Evolutionary conservation across 1,139 yeast species (phyloP).

Genomic region (Geotrichum candidum): DNA sequence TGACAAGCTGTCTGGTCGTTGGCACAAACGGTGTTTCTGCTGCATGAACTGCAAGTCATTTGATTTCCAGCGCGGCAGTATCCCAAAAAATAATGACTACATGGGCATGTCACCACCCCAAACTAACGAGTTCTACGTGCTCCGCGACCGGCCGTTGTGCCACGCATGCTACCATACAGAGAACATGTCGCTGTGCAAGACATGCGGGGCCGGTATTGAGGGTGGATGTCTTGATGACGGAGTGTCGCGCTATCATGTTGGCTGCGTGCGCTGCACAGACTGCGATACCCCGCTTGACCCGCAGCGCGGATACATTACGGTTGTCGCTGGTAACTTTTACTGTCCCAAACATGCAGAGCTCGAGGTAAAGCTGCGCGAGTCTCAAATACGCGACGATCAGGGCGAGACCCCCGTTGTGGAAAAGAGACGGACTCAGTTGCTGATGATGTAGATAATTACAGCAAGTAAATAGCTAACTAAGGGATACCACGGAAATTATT

Average conservation of each 20-base stretch:
- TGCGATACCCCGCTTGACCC: constrained; percentile 23
- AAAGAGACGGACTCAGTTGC: constrained; percentile 31
- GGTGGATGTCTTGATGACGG: constrained; percentile 55
- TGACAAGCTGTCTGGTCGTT: constrained; percentile 80
- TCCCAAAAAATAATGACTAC: constrained; percentile 18
- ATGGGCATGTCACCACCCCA: constrained; percentile 34
- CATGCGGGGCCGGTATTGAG: constrained; percentile 73
- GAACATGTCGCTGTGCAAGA: constrained; percentile 68
- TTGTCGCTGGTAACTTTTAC: constrained; percentile 31
- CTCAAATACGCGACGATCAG: constrained; percentile 13
- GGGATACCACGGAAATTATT: background rate
- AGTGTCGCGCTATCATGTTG: constrained; percentile 29
- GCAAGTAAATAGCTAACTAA: background rate
- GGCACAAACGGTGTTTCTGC: constrained; percentile 84
- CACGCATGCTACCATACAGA: constrained; percentile 65
- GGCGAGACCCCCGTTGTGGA: constrained; percentile 25
- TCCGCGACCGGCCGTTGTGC: constrained; percentile 76
- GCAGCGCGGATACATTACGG: constrained; percentile 16
- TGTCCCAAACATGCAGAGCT: constrained; percentile 21
- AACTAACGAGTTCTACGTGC: constrained; percentile 65
- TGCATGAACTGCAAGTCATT: constrained; percentile 56
- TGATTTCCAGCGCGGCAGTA: constrained; percentile 18
- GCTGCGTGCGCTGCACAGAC: constrained; percentile 32
- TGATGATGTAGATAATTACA: constrained; percentile 26
- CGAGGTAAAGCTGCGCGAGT: background rate